Base-by-base conservation (phyloP, 2,329 filamentous ascomycete genomes). In the Aspergillus nomiae region DNA sequence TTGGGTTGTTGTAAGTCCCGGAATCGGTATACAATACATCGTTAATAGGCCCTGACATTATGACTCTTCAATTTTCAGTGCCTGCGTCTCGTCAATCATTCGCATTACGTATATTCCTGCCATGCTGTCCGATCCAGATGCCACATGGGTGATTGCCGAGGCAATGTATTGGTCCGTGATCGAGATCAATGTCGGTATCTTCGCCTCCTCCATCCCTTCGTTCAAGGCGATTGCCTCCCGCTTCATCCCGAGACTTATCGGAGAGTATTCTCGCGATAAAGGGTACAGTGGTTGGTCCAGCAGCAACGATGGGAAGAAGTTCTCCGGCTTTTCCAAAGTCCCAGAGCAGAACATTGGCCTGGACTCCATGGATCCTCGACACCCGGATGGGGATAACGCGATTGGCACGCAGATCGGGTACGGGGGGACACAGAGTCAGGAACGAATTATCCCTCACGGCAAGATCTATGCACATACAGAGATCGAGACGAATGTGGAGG, bases 81-180 rank as follows among this genome's bases (percentile, higher is more conserved):
- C 80, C 48, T 83, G 81, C 61, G 67, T 82, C 43, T 81, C 81
- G 14, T 81, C 80, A 8, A 81, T 83, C 60, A 77, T 83, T 48
- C 78, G 81, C 60, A 81, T 83, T 58, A 81, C 78, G 28, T 81
- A 77, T 45, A 77, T 83, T 61, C 80, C 79, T 4, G 60, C 71
- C 41, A 81, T 82, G 76, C 76, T 82, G 46, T 71, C 67, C 21
- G 75, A 74, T 10, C 41, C 67, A 12, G 77, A 79, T 58, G 67
- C 70, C 21, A 78, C 76, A 26, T 78, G 75, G 64, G 76, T 72
- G 50, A 77, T 77, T 62, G 73, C 75, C 41, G 72, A 72, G 34
- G 77, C 81, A 53, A 82, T 82, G 76, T 81, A 82, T 65, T 81
- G 79, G 79, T 79, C 78, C 10, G 72, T 78, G 9, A 79, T 80